A percentile compares a stretch with the other conserved stretches of the same genome.
Evolutionary conservation across 257 asterid genomes (phyloP).

Genomic region (Scutellaria galericulata): DNA sequence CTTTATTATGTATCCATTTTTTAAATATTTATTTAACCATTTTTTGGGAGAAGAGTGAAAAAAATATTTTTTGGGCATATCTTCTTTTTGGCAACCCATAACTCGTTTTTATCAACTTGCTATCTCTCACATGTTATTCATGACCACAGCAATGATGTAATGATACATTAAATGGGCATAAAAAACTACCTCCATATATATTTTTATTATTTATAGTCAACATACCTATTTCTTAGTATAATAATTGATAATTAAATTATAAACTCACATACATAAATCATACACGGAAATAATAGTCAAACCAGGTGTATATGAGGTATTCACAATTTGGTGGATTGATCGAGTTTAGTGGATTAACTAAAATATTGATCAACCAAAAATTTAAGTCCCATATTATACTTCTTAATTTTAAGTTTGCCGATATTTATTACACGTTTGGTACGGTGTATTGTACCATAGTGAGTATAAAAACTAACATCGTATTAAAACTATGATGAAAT

Average conservation of each 20-base stretch:
- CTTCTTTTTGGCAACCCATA: conserved; percentile 16
- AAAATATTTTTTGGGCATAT: conserved; percentile 14
- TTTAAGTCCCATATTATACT: too few species aligned
- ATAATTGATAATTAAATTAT: neutral
- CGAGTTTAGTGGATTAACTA: too few species aligned
- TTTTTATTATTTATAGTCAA: conserved; percentile 19
- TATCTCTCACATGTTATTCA: conserved; percentile 31
- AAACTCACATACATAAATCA: neutral
- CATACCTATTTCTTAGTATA: neutral
- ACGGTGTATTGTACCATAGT: too few species aligned
- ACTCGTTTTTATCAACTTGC: conserved; percentile 24
- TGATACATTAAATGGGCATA: conserved; percentile 26
- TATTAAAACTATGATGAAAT: too few species aligned
- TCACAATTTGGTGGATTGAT: neutral
- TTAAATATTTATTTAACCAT: too few species aligned
- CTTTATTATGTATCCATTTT: too few species aligned
- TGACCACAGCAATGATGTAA: conserved; percentile 42
- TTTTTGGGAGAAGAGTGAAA: too few species aligned
- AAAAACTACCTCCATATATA: neutral
- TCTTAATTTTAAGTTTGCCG: too few species aligned
- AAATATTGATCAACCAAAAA: too few species aligned
- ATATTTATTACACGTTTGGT: too few species aligned
- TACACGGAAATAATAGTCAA: neutral
- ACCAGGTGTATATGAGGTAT: neutral
- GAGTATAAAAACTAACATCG: too few species aligned